Evolutionary conservation across 768 basidiomycete genomes (phyloP).

Genomic region (Amanita muscaria): DNA sequence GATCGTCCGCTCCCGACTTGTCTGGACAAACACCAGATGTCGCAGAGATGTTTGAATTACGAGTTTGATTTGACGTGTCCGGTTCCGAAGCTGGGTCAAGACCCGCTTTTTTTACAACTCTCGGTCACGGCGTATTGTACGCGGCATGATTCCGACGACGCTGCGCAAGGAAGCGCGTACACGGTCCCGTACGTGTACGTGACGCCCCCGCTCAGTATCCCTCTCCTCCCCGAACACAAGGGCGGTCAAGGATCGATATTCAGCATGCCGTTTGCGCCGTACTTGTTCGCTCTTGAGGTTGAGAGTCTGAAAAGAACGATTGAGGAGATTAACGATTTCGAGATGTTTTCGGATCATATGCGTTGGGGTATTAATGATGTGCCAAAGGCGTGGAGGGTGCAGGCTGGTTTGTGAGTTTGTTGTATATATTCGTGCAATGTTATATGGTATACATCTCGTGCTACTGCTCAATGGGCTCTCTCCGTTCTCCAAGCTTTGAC

Average conservation of each 20-base stretch:
- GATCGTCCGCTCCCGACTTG: background rate
- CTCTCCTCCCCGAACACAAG: background rate
- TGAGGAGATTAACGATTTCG: background rate
- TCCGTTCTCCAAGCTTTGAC: conserved; percentile 51
- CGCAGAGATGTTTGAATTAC: background rate
- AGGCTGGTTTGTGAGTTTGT: too few species aligned
- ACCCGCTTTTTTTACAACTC: background rate
- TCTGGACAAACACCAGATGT: background rate
- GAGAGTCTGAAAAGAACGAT: background rate
- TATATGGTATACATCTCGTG: too few species aligned
- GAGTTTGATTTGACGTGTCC: conserved; percentile 1
- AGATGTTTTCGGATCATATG: background rate
- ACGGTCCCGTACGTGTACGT: too few species aligned
- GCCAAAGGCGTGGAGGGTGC: too few species aligned
- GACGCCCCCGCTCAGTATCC: conserved; percentile 1
- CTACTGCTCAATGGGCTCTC: too few species aligned
- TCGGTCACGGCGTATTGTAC: background rate
- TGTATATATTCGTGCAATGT: too few species aligned
- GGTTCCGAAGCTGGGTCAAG: too few species aligned
- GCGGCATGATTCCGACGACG: background rate
- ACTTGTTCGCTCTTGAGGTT: background rate
- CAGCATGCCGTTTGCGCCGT: background rate
- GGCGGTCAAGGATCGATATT: background rate
- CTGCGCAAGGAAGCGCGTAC: too few species aligned
- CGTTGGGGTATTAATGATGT: too few species aligned